Evolutionary conservation across 129 eudicot genomes (phyloP).

Genomic region (Flaveria bidentis): DNA sequence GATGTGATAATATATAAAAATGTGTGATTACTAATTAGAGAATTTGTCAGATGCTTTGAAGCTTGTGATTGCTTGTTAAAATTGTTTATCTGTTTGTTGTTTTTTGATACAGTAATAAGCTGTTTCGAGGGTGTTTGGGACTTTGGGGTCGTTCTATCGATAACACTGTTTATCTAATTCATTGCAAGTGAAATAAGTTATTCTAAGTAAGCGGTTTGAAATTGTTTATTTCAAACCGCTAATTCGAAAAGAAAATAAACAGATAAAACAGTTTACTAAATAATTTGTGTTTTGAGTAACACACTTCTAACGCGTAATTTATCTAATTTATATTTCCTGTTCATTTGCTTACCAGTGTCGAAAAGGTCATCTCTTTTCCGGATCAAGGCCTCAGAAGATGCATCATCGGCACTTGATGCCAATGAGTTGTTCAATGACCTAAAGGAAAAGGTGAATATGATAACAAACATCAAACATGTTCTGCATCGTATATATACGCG

Average conservation of each 20-base stretch:
- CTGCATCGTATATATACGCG: neutral
- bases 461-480: neutral
- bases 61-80: neutral
- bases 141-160: too few species aligned
- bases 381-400: slow-evolving; percentile 87
- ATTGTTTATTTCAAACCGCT: too few species aligned
- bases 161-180: too few species aligned
- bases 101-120: neutral
- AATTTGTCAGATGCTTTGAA: neutral
- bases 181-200: too few species aligned
- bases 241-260: too few species aligned
- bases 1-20: too few species aligned
- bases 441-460: slow-evolving; percentile 70
- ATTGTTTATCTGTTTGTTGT: neutral
- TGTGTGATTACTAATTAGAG: too few species aligned
- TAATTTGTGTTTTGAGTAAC: too few species aligned
- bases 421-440: slow-evolving; percentile 70
- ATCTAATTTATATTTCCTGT: neutral
- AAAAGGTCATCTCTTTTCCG: slow-evolving; percentile 54
- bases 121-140: neutral
- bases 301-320: neutral
- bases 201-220: too few species aligned
- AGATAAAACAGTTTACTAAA: too few species aligned
- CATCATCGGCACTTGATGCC: slow-evolving; percentile 51
- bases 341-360: slow-evolving; percentile 39